Conservation (phyloP, 164 flowering plant species). For the Stephania cephalantha region DNA sequence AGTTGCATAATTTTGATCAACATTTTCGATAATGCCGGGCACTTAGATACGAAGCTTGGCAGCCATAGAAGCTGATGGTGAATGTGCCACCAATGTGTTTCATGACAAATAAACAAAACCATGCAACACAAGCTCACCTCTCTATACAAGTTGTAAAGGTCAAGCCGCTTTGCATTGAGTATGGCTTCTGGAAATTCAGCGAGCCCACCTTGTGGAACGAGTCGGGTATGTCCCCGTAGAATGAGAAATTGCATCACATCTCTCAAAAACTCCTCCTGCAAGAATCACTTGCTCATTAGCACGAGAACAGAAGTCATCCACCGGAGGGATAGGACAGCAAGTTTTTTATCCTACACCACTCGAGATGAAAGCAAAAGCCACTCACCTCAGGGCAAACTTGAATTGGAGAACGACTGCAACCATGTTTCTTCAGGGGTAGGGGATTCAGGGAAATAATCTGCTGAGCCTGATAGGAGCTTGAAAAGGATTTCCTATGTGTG, state of each 20-base stretch:
- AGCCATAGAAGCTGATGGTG: neutral
- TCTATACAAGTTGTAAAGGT: slow-evolving; percentile 87
- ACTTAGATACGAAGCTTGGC: neutral
- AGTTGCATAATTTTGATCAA: slow-evolving; percentile 1
- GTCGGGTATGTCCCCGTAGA: slow-evolving; percentile 88
- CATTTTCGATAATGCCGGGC: neutral
- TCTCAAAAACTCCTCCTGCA: slow-evolving; percentile 88
- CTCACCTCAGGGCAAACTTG: slow-evolving; percentile 87
- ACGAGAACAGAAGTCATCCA: neutral
- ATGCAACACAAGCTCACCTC: slow-evolving; percentile 47
- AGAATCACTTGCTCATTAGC: slow-evolving; percentile 1
- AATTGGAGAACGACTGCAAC: slow-evolving; percentile 82
- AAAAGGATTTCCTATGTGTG: slow-evolving; percentile 51
- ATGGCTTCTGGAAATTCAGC: slow-evolving; percentile 99
- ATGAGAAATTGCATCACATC: slow-evolving; percentile 96
- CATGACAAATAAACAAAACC: neutral
- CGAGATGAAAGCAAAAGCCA: neutral
- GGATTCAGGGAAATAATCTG: slow-evolving; percentile 88
- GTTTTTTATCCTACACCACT: neutral
- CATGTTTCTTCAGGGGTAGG: slow-evolving; percentile 94
- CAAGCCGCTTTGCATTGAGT: slow-evolving; percentile 94
- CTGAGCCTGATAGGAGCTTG: slow-evolving; percentile 72
- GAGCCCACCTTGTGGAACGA: slow-evolving; percentile 91
- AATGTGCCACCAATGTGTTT: neutral
- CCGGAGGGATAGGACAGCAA: neutral